A percentile compares a stretch with the other conserved stretches of the same genome.
phyloP scores from a whole-genome alignment of 139 green algal species.

The Chlorella vulgaris region DNA sequence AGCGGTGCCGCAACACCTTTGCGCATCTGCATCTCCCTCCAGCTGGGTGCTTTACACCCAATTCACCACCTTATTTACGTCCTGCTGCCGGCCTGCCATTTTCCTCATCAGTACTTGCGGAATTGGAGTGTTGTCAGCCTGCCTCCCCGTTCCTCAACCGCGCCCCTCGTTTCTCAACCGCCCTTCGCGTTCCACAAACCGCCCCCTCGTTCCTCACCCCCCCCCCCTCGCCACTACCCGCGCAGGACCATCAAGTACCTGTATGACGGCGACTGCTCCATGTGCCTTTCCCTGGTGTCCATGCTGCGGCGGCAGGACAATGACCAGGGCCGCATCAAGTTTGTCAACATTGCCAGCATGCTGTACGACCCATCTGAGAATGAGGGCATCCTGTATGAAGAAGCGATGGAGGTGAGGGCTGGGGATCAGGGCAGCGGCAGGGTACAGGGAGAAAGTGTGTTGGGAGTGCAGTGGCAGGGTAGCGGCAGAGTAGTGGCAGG shows the following conservation, averaged over 20 bases:
- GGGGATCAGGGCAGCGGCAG: neutral
- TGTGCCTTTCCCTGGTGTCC: slow-evolving; percentile 66
- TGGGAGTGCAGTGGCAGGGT: neutral
- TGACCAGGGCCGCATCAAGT: slow-evolving; percentile 49
- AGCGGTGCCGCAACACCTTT: too few relatives aligned
- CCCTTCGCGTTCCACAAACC: too few relatives aligned
- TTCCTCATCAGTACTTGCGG: too few relatives aligned
- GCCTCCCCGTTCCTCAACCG: too few relatives aligned
- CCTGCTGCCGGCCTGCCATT: too few relatives aligned
- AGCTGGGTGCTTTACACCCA: too few relatives aligned
- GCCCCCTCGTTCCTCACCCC: too few relatives aligned
- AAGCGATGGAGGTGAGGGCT: slow-evolving; percentile 63
- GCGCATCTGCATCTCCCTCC: too few relatives aligned
- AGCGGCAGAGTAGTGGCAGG: neutral
- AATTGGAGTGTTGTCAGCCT: too few relatives aligned
- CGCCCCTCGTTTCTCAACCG: too few relatives aligned
- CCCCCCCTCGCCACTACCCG: neutral
- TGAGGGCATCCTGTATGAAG: slow-evolving; percentile 58
- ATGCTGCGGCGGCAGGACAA: slow-evolving; percentile 62
- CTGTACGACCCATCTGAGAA: slow-evolving; percentile 53
- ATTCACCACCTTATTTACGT: too few relatives aligned
- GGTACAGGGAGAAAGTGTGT: neutral
- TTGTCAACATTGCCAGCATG: slow-evolving; percentile 60
- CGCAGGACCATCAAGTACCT: slow-evolving; percentile 71
- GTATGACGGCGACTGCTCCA: slow-evolving; percentile 76